Evolutionary conservation across 192 early-diverging fungal genomes (phyloP), one percentile per base, ranked within the genome.

Genomic region (Coemansia sp.): DNA sequence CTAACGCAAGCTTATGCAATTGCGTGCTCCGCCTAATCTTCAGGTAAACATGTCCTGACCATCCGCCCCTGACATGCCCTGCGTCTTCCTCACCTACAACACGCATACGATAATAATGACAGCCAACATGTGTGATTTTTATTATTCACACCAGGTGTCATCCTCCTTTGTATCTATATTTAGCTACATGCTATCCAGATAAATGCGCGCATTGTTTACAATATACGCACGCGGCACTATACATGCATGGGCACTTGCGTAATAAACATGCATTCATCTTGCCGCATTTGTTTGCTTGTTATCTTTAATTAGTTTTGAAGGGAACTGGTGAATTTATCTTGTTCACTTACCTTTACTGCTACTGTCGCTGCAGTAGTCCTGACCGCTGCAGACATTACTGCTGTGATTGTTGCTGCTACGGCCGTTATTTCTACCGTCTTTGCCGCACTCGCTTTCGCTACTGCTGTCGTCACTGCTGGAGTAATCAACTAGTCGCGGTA

Each of bases 1-100:
- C 35, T 47, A 28, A 16, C 21, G 57, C 57, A 39, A 75, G 32
- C 16, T 46, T 28, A 30, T 65, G 43, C 38, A 75, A 64, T 59
- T 65, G 68, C 49, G 19, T 50, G 42, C 33, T 62, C 26, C 16
- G 30, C 28, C 42, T 17, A 35, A 82, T 38, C 32, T 21, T 47
- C 75, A 82, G 38, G 16, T 66, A 60, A 32, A 82, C 68, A 43
- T 75, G 80, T 6, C 80, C 80, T 1, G 72, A 57, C 80, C 80
- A 82, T 39, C 80, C 80, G 58, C 80, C 80, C 21, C 38, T 43
- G 37, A 77, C 80, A 42, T 82, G 80, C 7, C 80, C 80, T 59
- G 42, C 49, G 46, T 70, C 68, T 16, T 58, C 42, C 53, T 30
- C 40, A n/a, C 55, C 53, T 58, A 57, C 38, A 19, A 19, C 19